Conservation (phyloP, 345 rosid genomes). For the Sapria himalayana region DNA sequence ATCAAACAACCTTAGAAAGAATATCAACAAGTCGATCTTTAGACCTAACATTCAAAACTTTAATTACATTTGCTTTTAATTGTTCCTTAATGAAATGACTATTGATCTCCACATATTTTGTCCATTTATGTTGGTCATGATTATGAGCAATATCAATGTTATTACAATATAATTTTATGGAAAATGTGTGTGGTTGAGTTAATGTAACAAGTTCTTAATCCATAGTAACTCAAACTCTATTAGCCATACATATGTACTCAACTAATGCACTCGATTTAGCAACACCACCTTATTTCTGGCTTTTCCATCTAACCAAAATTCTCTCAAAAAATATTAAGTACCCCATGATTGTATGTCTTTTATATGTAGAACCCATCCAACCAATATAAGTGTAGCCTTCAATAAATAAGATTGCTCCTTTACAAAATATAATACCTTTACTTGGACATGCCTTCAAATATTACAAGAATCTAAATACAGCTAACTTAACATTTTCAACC, state of each 20-base stretch:
- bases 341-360: neutral
- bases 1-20: neutral
- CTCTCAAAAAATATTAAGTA: neutral
- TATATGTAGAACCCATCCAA: neutral
- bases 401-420: too few relatives aligned
- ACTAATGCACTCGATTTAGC: neutral
- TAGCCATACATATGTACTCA: neutral
- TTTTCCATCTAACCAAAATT: neutral
- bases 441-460: neutral
- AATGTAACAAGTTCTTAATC: neutral
- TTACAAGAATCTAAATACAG: neutral
- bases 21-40: neutral
- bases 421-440: neutral
- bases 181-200: neutral
- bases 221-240: neutral
- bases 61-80: neutral
- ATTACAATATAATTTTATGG: neutral
- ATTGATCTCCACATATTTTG: neutral
- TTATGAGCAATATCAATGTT: neutral
- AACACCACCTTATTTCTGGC: neutral
- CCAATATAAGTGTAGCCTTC: neutral
- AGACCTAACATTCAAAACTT: too few relatives aligned
- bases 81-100: neutral
- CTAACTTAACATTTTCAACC: too few relatives aligned
- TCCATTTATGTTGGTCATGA: neutral